Conservation (phyloP, 2,329 filamentous ascomycete species). For the Dissoconium aciculare region DNA sequence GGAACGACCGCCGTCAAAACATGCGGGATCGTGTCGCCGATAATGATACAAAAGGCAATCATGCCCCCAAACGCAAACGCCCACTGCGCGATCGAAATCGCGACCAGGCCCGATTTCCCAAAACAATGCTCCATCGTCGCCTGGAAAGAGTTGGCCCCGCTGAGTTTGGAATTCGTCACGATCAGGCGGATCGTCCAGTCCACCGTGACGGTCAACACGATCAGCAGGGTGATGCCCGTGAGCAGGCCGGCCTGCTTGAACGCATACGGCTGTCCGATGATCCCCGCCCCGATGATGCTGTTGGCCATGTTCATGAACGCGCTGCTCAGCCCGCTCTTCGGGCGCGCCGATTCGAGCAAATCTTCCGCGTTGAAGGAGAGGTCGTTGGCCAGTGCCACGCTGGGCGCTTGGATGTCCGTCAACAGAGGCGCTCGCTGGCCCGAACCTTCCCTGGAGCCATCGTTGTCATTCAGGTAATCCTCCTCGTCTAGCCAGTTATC, state of each 20-base stretch:
- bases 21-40: constrained; percentile 89
- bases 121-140: constrained; percentile 94
- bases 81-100: constrained; percentile 89
- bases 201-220: constrained; percentile 65
- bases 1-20: constrained; percentile 76
- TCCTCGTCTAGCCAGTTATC: constrained; percentile 42
- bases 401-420: constrained; percentile 70
- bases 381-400: constrained; percentile 53
- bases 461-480: constrained; percentile 40
- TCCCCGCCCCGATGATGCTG: constrained; percentile 72
- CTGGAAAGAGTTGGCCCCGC: constrained; percentile 85
- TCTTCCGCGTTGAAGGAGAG: constrained; percentile 42
- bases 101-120: constrained; percentile 70
- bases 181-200: constrained; percentile 98
- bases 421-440: constrained; percentile 53
- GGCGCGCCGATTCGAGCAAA: constrained; percentile 47
- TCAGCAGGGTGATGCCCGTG: constrained; percentile 62
- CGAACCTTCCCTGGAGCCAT: constrained; percentile 20
- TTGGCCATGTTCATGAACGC: constrained; percentile 99
- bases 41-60: constrained; percentile 95
- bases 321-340: constrained; percentile 70
- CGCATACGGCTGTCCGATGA: constrained; percentile 82
- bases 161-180: constrained; percentile 93
- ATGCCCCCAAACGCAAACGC: constrained; percentile 97
- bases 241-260: constrained; percentile 79